A percentile compares a stretch with the other conserved stretches of the same genome.
These are phyloP conservation scores for Colletotrichum zoysiae DNA, from an alignment of 2,329 filamentous ascomycete genomes.

Conservation along the genomic window DNA sequence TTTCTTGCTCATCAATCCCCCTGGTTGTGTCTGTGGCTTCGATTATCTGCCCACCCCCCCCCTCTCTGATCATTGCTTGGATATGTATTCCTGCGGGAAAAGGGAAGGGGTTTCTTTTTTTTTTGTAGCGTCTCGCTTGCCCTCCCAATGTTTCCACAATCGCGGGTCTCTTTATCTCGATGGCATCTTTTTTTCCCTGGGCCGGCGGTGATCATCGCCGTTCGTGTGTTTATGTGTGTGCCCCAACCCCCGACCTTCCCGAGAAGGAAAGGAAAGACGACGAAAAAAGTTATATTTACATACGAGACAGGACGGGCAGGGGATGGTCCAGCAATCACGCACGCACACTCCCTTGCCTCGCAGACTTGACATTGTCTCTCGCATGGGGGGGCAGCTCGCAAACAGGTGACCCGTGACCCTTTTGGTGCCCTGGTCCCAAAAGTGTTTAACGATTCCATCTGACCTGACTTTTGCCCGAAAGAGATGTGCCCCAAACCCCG, in stretches of 20 bases:
- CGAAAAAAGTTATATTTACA: background rate
- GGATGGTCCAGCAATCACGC: background rate
- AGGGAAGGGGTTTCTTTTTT: no score
- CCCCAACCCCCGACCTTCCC: background rate
- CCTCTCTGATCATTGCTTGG: constrained; percentile 1
- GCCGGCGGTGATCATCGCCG: constrained; percentile 1
- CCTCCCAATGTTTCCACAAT: constrained; percentile 1
- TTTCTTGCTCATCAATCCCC: background rate
- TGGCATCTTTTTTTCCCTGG: background rate
- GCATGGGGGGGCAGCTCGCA: background rate
- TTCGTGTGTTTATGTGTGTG: background rate
- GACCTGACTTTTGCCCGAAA: background rate
- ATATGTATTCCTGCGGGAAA: background rate
- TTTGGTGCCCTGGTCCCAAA: background rate
- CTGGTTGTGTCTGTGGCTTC: constrained; percentile 27
- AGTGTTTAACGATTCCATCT: background rate
- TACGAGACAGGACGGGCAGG: constrained; percentile 18
- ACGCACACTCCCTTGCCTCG: background rate
- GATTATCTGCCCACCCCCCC: background rate
- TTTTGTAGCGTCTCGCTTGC: constrained; percentile 12
- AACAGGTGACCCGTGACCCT: background rate
- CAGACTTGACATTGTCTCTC: background rate
- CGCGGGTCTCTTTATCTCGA: background rate
- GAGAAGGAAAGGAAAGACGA: background rate
- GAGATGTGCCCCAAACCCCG: background rate